Conservation (phyloP, 2,329 filamentous ascomycete genomes). For the Ceratocystis cacaofunesta region DNA sequence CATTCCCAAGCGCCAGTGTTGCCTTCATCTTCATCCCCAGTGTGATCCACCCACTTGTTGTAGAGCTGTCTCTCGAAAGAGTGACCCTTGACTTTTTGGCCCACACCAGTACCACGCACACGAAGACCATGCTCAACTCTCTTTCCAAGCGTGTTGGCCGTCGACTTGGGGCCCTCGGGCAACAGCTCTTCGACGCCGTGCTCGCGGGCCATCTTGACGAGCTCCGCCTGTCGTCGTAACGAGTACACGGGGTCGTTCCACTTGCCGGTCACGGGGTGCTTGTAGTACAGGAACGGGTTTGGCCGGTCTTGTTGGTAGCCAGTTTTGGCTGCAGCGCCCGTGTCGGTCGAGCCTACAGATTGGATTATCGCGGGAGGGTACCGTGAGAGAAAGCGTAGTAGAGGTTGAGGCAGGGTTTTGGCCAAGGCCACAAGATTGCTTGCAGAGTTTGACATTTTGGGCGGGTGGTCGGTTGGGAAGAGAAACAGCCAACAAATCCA, state of each 20-base stretch:
- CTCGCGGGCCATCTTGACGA: slow-evolving; percentile 69
- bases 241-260: slow-evolving; percentile 79
- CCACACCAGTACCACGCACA: slow-evolving; percentile 85
- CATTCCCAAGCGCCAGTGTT: neutral
- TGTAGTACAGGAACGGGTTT: slow-evolving; percentile 71
- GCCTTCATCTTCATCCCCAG: neutral
- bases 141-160: slow-evolving; percentile 52
- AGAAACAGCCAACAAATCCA: no score
- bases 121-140: slow-evolving; percentile 65
- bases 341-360: slow-evolving; percentile 25
- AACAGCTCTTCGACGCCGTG: slow-evolving; percentile 70
- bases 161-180: slow-evolving; percentile 62
- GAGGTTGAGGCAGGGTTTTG: slow-evolving; percentile 57
- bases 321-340: slow-evolving; percentile 25
- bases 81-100: slow-evolving; percentile 90
- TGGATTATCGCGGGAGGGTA: slow-evolving; percentile 62
- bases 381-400: slow-evolving; percentile 76
- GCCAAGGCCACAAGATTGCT: slow-evolving; percentile 38
- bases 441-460: slow-evolving; percentile 25
- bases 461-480: neutral
- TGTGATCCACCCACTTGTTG: slow-evolving; percentile 40
- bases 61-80: slow-evolving; percentile 77
- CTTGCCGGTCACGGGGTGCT: slow-evolving; percentile 61
- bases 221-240: slow-evolving; percentile 72
- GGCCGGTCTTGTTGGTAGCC: slow-evolving; percentile 41